Evolutionary conservation across 768 basidiomycete genomes (phyloP).

Genomic region (Lyophyllum semitale): DNA sequence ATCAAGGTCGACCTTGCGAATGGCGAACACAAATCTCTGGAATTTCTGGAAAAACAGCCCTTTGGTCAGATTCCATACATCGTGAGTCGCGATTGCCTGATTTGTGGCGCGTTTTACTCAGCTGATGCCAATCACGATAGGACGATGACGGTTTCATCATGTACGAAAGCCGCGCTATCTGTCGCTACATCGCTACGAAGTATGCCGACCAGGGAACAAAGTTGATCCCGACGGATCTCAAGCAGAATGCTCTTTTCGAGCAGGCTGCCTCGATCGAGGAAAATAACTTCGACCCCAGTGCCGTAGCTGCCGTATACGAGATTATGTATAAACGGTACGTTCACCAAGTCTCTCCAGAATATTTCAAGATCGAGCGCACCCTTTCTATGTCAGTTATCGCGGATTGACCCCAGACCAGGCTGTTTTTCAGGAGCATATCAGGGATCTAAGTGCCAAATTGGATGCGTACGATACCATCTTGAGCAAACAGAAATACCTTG

Average conservation of each 20-base stretch:
- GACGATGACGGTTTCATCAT: slow-evolving; percentile 19
- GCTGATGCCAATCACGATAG: background rate
- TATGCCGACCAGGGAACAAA: slow-evolving; percentile 38
- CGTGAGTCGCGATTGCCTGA: slow-evolving; percentile 21
- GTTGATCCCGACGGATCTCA: slow-evolving; percentile 41
- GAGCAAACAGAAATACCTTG: slow-evolving; percentile 55
- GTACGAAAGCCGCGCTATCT: slow-evolving; percentile 49
- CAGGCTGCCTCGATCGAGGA: slow-evolving; percentile 54
- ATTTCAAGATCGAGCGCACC: background rate
- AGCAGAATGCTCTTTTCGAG: slow-evolving; percentile 47
- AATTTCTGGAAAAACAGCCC: slow-evolving; percentile 44
- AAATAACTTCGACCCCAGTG: slow-evolving; percentile 54
- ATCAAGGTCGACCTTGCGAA: slow-evolving; percentile 24
- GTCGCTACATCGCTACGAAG: slow-evolving; percentile 51
- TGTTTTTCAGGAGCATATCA: slow-evolving; percentile 27
- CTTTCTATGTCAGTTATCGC: slow-evolving; percentile 35
- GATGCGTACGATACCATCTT: slow-evolving; percentile 60
- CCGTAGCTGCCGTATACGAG: slow-evolving; percentile 42
- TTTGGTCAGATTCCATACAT: slow-evolving; percentile 60
- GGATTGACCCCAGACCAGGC: slow-evolving; percentile 47
- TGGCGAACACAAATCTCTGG: slow-evolving; percentile 37
- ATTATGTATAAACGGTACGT: slow-evolving; percentile 52
- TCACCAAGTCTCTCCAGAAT: background rate
- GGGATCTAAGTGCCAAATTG: slow-evolving; percentile 40
- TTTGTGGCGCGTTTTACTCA: background rate